Evolutionary conservation across 192 early-diverging fungal species (phyloP).

Genomic region (Phlyctochytrium bullatum): DNA sequence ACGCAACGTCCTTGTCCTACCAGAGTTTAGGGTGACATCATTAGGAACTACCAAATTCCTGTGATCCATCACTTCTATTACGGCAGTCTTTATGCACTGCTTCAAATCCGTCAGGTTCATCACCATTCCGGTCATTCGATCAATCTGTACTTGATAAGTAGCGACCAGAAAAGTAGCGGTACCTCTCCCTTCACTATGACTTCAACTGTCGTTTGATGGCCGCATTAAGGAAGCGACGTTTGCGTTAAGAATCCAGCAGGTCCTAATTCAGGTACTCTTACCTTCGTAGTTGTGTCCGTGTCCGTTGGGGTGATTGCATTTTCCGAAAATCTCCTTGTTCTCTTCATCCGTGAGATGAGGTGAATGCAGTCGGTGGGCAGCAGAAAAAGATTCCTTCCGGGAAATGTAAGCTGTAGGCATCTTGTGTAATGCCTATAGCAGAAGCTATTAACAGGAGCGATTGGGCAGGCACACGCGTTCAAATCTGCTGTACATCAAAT

Average conservation of each 20-base stretch:
- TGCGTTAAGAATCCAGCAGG: too few relatives aligned
- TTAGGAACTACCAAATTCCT: constrained; percentile 66
- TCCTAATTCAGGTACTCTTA: too few relatives aligned
- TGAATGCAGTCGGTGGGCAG: constrained; percentile 86
- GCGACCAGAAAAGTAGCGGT: background rate
- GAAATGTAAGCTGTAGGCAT: constrained; percentile 68
- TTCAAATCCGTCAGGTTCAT: constrained; percentile 80
- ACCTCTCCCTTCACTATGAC: constrained; percentile 69
- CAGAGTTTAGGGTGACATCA: background rate
- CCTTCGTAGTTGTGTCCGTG: constrained; percentile 91
- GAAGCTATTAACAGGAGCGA: too few relatives aligned
- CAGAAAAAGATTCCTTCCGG: constrained; percentile 77
- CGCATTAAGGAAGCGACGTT: too few relatives aligned
- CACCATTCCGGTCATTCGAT: constrained; percentile 85
- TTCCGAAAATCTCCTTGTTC: constrained; percentile 76
- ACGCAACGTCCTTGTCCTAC: constrained; percentile 78
- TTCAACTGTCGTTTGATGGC: constrained; percentile 66
- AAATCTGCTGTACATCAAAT: too few relatives aligned
- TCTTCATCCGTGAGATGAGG: constrained; percentile 67
- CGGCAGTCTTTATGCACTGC: constrained; percentile 63
- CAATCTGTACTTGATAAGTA: constrained; percentile 38
- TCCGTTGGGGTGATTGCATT: constrained; percentile 80
- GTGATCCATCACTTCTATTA: constrained; percentile 85
- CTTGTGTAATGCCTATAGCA: background rate
- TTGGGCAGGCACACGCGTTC: too few relatives aligned